Percentiles rank a stretch among this genome's conserved stretches.
phyloP scores from a whole-genome alignment of 345 rosid genomes.

The Passiflora organensis region DNA sequence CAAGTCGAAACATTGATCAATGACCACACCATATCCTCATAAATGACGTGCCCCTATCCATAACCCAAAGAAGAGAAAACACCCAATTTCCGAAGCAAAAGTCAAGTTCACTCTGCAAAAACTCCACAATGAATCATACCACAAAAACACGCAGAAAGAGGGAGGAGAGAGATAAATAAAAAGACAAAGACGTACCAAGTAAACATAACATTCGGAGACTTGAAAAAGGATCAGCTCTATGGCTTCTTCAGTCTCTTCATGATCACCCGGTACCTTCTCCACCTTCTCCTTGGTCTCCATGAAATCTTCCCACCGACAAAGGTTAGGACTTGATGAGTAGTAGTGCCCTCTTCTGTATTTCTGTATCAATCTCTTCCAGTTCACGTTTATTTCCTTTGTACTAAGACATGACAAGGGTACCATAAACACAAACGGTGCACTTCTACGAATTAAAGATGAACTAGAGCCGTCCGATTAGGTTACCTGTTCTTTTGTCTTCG shows the following conservation, averaged over 20 bases:
- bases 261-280: constrained; percentile 26
- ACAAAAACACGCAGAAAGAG: background rate
- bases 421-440: background rate
- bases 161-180: too few relatives aligned
- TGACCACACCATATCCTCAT: too few relatives aligned
- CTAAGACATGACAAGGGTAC: background rate
- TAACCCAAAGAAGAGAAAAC: background rate
- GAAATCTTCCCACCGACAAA: background rate
- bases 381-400: background rate
- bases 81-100: too few relatives aligned
- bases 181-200: constrained; percentile 46
- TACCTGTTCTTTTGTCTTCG: constrained; percentile 2
- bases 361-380: background rate
- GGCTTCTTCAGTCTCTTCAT: constrained; percentile 26
- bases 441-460: background rate
- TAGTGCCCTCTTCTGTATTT: too few relatives aligned
- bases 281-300: constrained; percentile 30
- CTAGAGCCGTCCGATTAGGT: constrained; percentile 7
- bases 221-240: constrained; percentile 77
- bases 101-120: too few relatives aligned
- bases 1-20: background rate
- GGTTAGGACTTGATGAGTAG: background rate
- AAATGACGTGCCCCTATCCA: background rate
- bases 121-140: too few relatives aligned
- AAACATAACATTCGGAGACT: constrained; percentile 90